Conservation (phyloP, 345 rosid genomes). For the Laguncularia racemosa region DNA sequence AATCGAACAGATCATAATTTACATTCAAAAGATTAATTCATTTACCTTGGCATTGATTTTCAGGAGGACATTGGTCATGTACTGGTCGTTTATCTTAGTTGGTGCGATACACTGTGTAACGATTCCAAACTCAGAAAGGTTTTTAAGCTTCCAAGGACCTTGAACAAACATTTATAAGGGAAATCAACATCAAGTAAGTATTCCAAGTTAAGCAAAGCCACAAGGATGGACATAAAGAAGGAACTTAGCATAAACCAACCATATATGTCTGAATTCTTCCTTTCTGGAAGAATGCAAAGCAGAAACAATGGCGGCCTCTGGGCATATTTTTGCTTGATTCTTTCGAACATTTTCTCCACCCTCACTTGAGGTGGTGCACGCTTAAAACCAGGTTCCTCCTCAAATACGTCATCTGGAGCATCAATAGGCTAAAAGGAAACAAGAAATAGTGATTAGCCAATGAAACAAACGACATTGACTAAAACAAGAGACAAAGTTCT, state of each 20-base stretch:
- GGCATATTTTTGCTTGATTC: slow-evolving; percentile 26
- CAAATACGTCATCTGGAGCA: slow-evolving; percentile 25
- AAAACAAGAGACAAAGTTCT: neutral
- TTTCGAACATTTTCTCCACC: slow-evolving; percentile 45
- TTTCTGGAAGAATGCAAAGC: slow-evolving; percentile 40
- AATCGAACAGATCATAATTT: neutral
- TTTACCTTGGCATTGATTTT: slow-evolving; percentile 93
- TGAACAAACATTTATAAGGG: no score
- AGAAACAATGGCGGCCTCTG: slow-evolving; percentile 35
- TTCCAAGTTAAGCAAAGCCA: neutral
- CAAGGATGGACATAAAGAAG: neutral
- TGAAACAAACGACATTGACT: neutral
- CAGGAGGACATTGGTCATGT: slow-evolving; percentile 72
- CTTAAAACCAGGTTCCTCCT: slow-evolving; percentile 28
- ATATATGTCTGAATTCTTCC: slow-evolving; percentile 46
- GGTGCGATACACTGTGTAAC: slow-evolving; percentile 90
- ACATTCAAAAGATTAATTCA: neutral
- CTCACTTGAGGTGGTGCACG: slow-evolving; percentile 33
- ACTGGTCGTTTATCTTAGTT: slow-evolving; percentile 62
- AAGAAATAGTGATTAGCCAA: no score
- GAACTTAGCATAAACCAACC: slow-evolving; percentile 17
- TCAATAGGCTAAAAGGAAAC: slow-evolving; percentile 16
- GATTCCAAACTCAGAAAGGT: slow-evolving; percentile 70
- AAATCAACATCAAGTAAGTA: neutral
- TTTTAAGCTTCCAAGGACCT: slow-evolving; percentile 93